Evolutionary conservation across 371 early-diverging fungal genomes (phyloP), one percentile per base, ranked within the genome.

Genomic region (Mucor velutinosus): DNA sequence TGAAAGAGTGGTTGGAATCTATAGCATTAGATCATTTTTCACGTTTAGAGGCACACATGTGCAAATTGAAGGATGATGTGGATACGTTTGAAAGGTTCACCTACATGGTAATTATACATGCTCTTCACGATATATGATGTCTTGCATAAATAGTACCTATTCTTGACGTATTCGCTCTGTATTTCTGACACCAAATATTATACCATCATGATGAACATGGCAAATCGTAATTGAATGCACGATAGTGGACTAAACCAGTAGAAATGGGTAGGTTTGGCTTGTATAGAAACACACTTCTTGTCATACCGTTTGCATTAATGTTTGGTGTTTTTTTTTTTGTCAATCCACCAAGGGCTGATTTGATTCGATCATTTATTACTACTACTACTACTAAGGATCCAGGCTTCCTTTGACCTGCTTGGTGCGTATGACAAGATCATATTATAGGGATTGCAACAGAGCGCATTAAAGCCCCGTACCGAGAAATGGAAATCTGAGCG

Each of bases 1-100:
- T 45, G 45, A 45, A n/a, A 19, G 17, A 19, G 19, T 45, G 2
- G 45, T 6, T 45, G 45, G 19, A 45, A 45, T 7, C 33, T 33
- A 33, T 45, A 19, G 19, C 45, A 58, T 45, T 45, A 35, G 4
- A 58, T 58, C 58, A 47, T 58, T 25, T 25, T 65, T 65, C 58
- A 41, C 15, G 25, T 49, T 62, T 29, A 30, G 30, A 45, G 8
- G 45, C 15, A 45, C 45, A 45, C 17, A 45, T 19, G 7, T 45
- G 17, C 45, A 45, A 45, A 45, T 45, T 41, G 0, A 6, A 19
- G 45, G 45, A 7, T 5, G 19, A 45, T n/a, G n/a, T n/a, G 6
- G 3, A 43, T 17, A 17, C 15, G 6, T 43, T 43, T 43, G 43
- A 5, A 43, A 8, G 33, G 33, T 12, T n/a, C 10, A 3, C 4